Base-by-base conservation (phyloP, 352 stramenopile species). In the Chrysophaeum taylorii region DNA sequence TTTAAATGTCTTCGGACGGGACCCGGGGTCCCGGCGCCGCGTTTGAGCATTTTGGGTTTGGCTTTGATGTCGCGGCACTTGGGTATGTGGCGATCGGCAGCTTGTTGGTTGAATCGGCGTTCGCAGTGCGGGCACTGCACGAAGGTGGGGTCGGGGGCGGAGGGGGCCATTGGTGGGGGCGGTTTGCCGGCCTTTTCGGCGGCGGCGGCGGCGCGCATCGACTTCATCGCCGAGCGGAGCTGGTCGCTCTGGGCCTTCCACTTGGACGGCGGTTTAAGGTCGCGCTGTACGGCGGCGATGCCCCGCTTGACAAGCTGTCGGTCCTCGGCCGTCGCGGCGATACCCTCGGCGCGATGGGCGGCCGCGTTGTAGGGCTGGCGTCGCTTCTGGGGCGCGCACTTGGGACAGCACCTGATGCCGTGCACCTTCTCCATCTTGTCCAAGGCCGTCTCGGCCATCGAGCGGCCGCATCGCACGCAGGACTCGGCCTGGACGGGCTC, bases 51-150 rank as follows among this genome's bases (percentile, higher is more conserved):
- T 7, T 14, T 75, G 0, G 79, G 79, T 72, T 81, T 77, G 4
- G 78, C 78, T 29, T 72, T 78, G 39, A 77, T 94, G 72, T 93
- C 85, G 71, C 89, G 84, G 73, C 90, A 96, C 70, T 92, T 89
- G 23, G 88, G 77, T 67, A 96, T 96, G 73, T 96, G 90, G 1
- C 90, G 79, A 60, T 95, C 89, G 0, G 89, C 90, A 0, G 90
- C 89, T 36, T 86, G 86, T 39, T 95, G 86, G 70, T 96, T 96
- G 73, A 95, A 96, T 25, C 84, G 82, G 14, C 90, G 85, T 64
- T 80, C 85, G 74, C 90, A 96, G 75, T 92, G 89, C 68, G 92
- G 88, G 73, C 90, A 96, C 42, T 85, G 87, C 27, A 96, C 89
- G 7, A 95, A 78, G 45, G 84, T 92, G 41, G 84, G 84, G 63